Conservation (phyloP, 345 rosid genomes). For the Heritiera fomes region DNA sequence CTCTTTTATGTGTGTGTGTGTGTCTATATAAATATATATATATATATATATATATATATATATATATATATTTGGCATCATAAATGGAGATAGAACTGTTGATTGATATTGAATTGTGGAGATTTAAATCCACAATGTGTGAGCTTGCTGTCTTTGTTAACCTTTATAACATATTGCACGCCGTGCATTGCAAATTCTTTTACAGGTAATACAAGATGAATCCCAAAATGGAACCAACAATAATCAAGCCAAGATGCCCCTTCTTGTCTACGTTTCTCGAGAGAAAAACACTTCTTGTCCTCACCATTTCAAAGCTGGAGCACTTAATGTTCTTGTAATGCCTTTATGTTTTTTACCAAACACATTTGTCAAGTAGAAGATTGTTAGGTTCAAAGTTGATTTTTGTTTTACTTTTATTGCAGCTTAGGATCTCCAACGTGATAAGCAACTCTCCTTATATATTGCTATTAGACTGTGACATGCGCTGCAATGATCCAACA, state of each 20-base stretch:
- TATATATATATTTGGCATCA: no score
- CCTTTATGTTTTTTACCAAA: neutral
- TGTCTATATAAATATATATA: no score
- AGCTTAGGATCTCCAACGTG: conserved; percentile 53
- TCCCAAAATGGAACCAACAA: neutral
- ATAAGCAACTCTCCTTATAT: conserved; percentile 50
- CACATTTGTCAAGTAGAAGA: neutral
- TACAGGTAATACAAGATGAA: conserved; percentile 9
- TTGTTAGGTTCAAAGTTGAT: neutral
- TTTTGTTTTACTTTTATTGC: conserved; percentile 6
- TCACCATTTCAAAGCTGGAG: conserved; percentile 22
- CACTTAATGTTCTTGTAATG: conserved; percentile 19
- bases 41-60: no score
- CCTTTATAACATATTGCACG: neutral
- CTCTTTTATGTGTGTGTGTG: no score
- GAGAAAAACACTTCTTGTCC: conserved; percentile 8
- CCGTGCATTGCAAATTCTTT: neutral
- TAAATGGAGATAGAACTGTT: no score
- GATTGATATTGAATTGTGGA: no score
- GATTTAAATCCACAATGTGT: no score
- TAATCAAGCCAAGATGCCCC: neutral
- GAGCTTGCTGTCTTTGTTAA: neutral
- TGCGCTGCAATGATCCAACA: conserved; percentile 48
- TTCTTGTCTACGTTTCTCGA: conserved; percentile 19
- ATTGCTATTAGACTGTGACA: conserved; percentile 52